Evolutionary conservation across 2,329 filamentous ascomycete genomes (phyloP).

Genomic region (Lojkania enalia): DNA sequence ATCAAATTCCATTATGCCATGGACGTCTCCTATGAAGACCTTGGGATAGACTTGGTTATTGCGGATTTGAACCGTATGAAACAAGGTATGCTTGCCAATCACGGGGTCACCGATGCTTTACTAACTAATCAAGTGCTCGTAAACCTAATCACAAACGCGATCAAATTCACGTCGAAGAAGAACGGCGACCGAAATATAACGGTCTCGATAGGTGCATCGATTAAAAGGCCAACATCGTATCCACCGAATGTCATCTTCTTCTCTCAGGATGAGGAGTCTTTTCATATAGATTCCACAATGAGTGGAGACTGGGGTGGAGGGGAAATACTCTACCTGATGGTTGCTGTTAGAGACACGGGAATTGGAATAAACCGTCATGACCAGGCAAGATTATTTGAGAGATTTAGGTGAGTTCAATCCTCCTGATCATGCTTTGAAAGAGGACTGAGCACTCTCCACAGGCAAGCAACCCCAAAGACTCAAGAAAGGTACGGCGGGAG

Average conservation of each 20-base stretch:
- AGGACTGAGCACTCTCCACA: conserved; percentile 12
- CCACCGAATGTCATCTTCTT: conserved; percentile 52
- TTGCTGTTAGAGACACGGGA: conserved; percentile 49
- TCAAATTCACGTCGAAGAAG: conserved; percentile 52
- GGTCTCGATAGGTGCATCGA: conserved; percentile 47
- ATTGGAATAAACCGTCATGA: conserved; percentile 48
- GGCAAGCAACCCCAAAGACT: conserved; percentile 45
- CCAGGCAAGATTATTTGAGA: conserved; percentile 48
- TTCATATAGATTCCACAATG: conserved; percentile 48
- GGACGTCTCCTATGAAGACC: conserved; percentile 46
- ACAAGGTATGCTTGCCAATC: conserved; percentile 26
- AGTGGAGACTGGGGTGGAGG: conserved; percentile 48
- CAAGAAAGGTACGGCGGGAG: conserved; percentile 49
- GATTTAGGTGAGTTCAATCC: conserved; percentile 47
- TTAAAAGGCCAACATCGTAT: conserved; percentile 45
- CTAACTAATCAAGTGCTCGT: conserved; percentile 41
- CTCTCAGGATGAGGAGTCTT: conserved; percentile 36
- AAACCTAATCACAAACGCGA: conserved; percentile 51
- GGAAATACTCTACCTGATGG: conserved; percentile 47
- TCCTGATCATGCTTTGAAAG: too few relatives aligned
- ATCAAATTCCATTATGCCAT: conserved; percentile 46
- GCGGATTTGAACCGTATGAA: conserved; percentile 44
- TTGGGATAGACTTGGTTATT: conserved; percentile 44
- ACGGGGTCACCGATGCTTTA: rapidly evolving
- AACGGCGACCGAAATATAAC: conserved; percentile 44